phyloP scores from a whole-genome alignment of 2,329 filamentous ascomycete species.

The Geosmithia flava region DNA sequence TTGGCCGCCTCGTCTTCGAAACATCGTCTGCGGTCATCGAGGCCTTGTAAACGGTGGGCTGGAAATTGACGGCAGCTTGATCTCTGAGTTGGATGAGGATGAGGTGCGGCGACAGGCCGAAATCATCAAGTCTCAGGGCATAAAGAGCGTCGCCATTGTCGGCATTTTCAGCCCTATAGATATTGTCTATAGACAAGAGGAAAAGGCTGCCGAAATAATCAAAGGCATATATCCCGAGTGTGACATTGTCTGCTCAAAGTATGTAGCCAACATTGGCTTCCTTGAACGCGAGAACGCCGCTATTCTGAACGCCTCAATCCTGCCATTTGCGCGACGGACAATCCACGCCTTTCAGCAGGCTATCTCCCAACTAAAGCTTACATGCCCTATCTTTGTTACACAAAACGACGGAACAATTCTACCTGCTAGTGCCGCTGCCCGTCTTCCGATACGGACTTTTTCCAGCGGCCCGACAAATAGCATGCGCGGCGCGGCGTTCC shows the following conservation, averaged over 20 bases:
- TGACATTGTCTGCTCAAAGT: conserved; percentile 36
- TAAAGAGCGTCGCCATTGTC: conserved; percentile 32
- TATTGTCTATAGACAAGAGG: conserved; percentile 32
- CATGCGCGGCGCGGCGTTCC: conserved; percentile 49
- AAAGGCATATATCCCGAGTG: conserved; percentile 22
- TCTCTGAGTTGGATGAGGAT: conserved; percentile 28
- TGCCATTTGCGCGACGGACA: conserved; percentile 42
- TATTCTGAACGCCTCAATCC: conserved; percentile 50
- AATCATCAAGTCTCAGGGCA: conserved; percentile 24
- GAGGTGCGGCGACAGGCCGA: conserved; percentile 26
- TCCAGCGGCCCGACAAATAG: conserved; percentile 52
- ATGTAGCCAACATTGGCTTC: conserved; percentile 40
- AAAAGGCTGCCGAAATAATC: conserved; percentile 29
- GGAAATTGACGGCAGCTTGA: conserved; percentile 36
- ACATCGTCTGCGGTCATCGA: conserved; percentile 30
- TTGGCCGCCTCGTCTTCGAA: conserved; percentile 36
- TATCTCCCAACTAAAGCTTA: conserved; percentile 32
- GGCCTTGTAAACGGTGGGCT: conserved; percentile 35
- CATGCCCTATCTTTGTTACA: conserved; percentile 46
- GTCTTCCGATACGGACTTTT: conserved; percentile 48
- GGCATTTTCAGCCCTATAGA: conserved; percentile 43
- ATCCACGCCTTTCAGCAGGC: conserved; percentile 43
- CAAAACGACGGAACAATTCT: conserved; percentile 53
- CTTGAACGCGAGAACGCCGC: conserved; percentile 53
- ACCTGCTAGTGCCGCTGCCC: conserved; percentile 37